Evolutionary conservation across 1,139 yeast genomes (phyloP), one percentile per base, ranked within the genome.

Genomic region (Kodamaea plutei): DNA sequence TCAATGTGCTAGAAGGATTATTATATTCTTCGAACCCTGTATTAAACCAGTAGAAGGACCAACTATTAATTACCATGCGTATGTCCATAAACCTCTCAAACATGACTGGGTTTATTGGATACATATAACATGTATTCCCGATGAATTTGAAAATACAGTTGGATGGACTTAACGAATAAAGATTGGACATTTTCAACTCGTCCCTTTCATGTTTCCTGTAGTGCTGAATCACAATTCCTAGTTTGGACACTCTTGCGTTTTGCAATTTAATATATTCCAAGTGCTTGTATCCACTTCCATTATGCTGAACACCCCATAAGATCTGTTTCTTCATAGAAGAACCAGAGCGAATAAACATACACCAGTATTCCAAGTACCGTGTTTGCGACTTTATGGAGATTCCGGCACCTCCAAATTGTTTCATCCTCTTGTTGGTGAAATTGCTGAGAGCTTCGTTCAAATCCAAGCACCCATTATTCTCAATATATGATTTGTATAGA

Each of bases 301-400:
- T n/a, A n/a, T n/a, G n/a, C 7, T 7, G 9, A 9, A 17, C 9
- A 9, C 20, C 20, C 9, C 9, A 9, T 7, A 17, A 7, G 9
- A 17, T 9, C 8, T 7, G 9, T 17, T 17, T 17, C 20, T 17
- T 17, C 8, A 7, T 17, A 7, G 20, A 17, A 17, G 7, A 9
- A 7, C 8, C 7, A 7, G 20, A 17, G 20, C 20, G 20, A 7
- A 17, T 7, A 9, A 17, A 17, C 9, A 7, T 7, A 17, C 67
- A 64, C 55, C 79, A 79, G 51, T 91, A 89, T 4, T 58, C 47
- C 23, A 88, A 58, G 47, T 80, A 84, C 28, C 91, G 53, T 13
- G 66, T 49, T 53, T 91, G 97, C 5, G 91, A 79, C 12, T 49
- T 39, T 12, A 87, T 84, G 0, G 88, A 74, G 1, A 91, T 78